Base-by-base conservation (phyloP, 768 basidiomycete genomes). In the Collybiopsis luxurians region DNA sequence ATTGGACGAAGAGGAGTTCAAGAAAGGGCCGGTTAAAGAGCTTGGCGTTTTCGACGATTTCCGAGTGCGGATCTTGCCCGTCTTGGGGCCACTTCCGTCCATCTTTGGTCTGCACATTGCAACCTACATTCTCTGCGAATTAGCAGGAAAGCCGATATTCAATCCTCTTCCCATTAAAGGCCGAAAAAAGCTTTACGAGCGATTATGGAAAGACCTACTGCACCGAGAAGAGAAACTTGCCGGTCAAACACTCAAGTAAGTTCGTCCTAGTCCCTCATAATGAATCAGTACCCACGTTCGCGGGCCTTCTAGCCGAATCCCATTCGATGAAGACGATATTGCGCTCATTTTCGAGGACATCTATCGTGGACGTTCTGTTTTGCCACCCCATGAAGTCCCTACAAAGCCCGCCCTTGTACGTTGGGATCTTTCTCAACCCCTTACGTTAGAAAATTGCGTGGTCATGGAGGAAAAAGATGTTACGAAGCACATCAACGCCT, bases 61-160 rank as follows among this genome's bases (percentile, higher is more conserved):
- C 73, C 78, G 96, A 28, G 92, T 98, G 11, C 82, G 96, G 36
- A 96, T 98, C 61, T 69, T 98, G 11, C 96, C 96, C 27, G 96
- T 98, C 4, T 79, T 98, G 2, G 88, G 90, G 7, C 90, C 95
- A 0, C 72, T 97, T 7, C 95, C 95, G 0, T 83, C 90, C 2
- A 85, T 96, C 57, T 98, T 99, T 67, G 97, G 95, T 15, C 79
- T 98, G 59, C 81, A 96, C 62, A 87, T 89, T 38, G 90, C 92
- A 19, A 92, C 92, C 0, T 98, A 92, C 66, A 84, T 99, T 56
- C 73, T 95, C 5, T 92, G 90, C 68, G 88, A 88, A 56, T 73
- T 98, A 50, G 92, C 94, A 1, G 89, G 82, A 4, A 92, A 91
- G 65, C 89, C 92, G 0, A 87, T 97, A 52, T 68, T 73, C 43